phyloP scores from a whole-genome alignment of 2,329 filamentous ascomycete species.

The Orbilia blumenaviensis region DNA sequence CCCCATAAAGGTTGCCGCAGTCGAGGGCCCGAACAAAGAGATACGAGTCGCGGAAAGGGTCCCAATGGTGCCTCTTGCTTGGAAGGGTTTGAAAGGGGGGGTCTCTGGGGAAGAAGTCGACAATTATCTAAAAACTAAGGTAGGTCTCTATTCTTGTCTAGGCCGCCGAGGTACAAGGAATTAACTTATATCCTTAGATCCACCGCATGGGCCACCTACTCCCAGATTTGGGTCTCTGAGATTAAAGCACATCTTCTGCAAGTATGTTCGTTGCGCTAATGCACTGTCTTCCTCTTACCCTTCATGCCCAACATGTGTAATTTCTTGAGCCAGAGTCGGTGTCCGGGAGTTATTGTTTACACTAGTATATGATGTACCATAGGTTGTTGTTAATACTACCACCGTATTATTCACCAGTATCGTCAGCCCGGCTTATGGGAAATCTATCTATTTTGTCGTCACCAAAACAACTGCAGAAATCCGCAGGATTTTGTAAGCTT shows the following conservation, averaged over 20 bases:
- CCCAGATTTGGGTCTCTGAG: slow-evolving; percentile 7
- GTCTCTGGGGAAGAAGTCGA: slow-evolving; percentile 89
- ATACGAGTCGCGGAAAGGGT: slow-evolving; percentile 88
- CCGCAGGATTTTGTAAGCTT: no score
- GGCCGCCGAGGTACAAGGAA: neutral
- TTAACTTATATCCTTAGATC: slow-evolving; percentile 67
- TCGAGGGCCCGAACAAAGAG: slow-evolving; percentile 90
- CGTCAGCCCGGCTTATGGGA: no score
- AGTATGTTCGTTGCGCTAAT: neutral
- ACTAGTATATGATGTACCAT: neutral
- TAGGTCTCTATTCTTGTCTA: slow-evolving; percentile 62
- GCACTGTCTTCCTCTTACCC: neutral
- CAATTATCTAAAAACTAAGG: slow-evolving; percentile 94
- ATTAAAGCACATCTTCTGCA: neutral
- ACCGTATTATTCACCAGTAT: no score
- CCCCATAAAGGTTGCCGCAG: slow-evolving; percentile 92
- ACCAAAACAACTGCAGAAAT: no score
- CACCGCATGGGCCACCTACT: slow-evolving; percentile 88
- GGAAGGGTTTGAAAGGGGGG: slow-evolving; percentile 82
- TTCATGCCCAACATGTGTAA: neutral
- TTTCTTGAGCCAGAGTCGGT: neutral
- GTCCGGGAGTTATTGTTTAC: neutral
- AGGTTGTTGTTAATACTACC: neutral
- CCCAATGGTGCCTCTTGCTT: slow-evolving; percentile 93
- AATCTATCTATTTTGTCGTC: no score